Conservation (phyloP, 805 yeast species). For the Wickerhamomyces subpelliculosus region DNA sequence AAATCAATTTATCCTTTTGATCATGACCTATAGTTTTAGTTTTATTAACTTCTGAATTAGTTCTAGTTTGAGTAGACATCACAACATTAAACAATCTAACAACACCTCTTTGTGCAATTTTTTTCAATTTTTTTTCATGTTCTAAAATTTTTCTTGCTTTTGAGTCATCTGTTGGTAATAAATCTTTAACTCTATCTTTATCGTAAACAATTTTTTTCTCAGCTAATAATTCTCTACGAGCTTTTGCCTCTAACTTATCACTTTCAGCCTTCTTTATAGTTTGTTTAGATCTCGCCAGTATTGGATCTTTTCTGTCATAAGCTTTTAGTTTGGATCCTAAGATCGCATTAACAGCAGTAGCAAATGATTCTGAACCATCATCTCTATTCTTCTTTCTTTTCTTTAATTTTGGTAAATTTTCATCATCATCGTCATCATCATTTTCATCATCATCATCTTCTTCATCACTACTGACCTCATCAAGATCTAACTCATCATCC, state of each 20-base stretch:
- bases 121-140: conserved; percentile 61
- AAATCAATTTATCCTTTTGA: conserved; percentile 53
- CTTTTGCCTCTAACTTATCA: conserved; percentile 78
- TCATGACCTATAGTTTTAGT: conserved; percentile 35
- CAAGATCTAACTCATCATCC: conserved; percentile 10
- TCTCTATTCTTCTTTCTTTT: conserved; percentile 51
- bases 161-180: conserved; percentile 59
- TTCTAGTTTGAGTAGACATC: conserved; percentile 64
- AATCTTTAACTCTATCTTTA: conserved; percentile 57
- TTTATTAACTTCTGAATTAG: conserved; percentile 42
- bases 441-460: conserved; percentile 20
- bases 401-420: conserved; percentile 38
- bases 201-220: conserved; percentile 69
- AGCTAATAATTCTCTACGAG: conserved; percentile 56
- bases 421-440: conserved; percentile 26
- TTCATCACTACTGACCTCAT: conserved; percentile 14
- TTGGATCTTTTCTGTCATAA: conserved; percentile 83
- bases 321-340: conserved; percentile 83
- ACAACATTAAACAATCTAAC: conserved; percentile 80
- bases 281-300: conserved; percentile 75
- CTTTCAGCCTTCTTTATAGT: conserved; percentile 67
- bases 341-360: conserved; percentile 78
- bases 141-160: conserved; percentile 55
- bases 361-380: conserved; percentile 73
- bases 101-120: conserved; percentile 84